phyloP scores from a whole-genome alignment of 2,329 filamentous ascomycete genomes.

The Calonectria hawksworthii region DNA sequence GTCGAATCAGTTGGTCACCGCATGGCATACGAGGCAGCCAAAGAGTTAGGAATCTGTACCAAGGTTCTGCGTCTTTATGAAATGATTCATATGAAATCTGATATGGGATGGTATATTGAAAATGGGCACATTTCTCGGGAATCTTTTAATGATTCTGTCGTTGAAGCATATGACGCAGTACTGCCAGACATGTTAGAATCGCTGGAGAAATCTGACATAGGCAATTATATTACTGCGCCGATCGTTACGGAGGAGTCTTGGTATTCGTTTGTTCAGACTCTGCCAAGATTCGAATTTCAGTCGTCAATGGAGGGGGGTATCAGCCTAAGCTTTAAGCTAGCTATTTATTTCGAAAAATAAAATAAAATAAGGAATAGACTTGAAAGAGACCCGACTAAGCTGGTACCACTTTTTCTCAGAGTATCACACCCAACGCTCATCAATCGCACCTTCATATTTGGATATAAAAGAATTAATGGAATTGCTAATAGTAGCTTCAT shows the following conservation, averaged over 20 bases:
- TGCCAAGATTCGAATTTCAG: neutral
- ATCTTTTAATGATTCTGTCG: neutral
- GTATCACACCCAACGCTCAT: neutral
- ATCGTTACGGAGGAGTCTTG: neutral
- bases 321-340: neutral
- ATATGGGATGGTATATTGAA: neutral
- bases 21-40: slow-evolving; percentile 22
- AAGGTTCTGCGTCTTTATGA: neutral
- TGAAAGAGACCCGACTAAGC: neutral
- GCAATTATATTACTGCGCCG: neutral
- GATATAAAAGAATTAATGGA: neutral
- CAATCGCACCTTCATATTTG: neutral
- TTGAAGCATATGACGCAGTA: neutral
- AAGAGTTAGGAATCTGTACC: neutral
- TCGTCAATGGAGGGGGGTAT: neutral
- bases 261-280: neutral
- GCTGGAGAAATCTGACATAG: neutral
- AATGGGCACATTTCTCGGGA: neutral
- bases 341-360: neutral
- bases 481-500: neutral
- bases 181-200: neutral
- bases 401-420: neutral
- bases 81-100: neutral
- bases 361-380: too few species aligned
- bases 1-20: slow-evolving; percentile 2